Percentiles rank a stretch among this genome's conserved stretches.
phyloP scores from a whole-genome alignment of 208 protist species.

The Trypanosoma avium region DNA sequence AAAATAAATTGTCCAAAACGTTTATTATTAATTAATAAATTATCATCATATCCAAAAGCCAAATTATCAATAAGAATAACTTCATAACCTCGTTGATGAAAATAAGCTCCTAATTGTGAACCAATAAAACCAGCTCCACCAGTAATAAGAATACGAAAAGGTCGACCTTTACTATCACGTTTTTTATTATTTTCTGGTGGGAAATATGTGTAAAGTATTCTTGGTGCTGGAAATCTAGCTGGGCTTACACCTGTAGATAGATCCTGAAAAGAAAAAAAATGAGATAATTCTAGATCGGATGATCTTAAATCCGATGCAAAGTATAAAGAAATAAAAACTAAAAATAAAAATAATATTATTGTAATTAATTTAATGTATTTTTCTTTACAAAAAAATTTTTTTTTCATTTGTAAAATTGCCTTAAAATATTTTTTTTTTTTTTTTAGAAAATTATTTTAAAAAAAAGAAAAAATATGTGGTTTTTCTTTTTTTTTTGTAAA shows the following conservation, averaged over 20 bases:
- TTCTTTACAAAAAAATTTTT: too few species aligned
- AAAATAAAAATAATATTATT: background rate
- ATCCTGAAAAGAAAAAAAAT: background rate
- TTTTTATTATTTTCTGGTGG: background rate
- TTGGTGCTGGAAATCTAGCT: background rate
- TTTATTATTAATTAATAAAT: background rate
- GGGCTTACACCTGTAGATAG: background rate
- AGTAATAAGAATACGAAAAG: constrained; percentile 8
- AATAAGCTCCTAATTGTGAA: constrained; percentile 2
- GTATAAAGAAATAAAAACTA: background rate
- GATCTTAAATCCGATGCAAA: background rate
- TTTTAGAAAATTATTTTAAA: background rate
- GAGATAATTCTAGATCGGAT: background rate
- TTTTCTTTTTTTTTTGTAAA: background rate
- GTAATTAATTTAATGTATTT: background rate
- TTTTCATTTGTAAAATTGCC: background rate
- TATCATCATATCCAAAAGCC: constrained; percentile 8
- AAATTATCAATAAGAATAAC: constrained; percentile 15
- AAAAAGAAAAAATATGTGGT: too few species aligned
- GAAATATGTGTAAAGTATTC: background rate
- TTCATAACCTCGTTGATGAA: constrained; percentile 6
- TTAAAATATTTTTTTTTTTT: background rate
- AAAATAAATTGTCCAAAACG: background rate
- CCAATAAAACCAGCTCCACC: constrained; percentile 12
- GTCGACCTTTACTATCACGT: background rate